phyloP scores from a whole-genome alignment of 257 asterid species.

The Osmanthus fragrans region DNA sequence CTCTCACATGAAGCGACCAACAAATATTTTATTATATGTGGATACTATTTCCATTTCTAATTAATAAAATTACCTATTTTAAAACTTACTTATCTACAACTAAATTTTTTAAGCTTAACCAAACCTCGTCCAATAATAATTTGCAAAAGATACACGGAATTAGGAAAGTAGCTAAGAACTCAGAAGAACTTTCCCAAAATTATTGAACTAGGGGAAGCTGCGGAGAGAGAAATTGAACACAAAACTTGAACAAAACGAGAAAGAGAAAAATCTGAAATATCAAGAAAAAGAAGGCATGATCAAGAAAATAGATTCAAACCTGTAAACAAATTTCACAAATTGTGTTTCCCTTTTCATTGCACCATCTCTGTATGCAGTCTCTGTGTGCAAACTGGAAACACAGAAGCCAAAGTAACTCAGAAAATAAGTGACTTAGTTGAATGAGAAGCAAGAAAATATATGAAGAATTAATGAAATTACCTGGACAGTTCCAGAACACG shows the following conservation, averaged over 20 bases:
- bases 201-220: background rate
- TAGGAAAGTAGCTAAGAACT: no score
- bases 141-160: no score
- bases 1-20: no score
- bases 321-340: slow-evolving; percentile 88
- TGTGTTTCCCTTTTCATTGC: slow-evolving; percentile 84
- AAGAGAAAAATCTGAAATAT: no score
- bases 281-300: no score
- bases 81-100: no score
- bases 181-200: background rate
- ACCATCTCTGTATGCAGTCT: slow-evolving; percentile 97
- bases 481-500: slow-evolving; percentile 93
- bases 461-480: slow-evolving; percentile 28
- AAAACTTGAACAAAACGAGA: background rate
- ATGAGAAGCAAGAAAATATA: background rate
- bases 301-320: slow-evolving; percentile 34
- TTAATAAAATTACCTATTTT: no score
- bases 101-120: background rate
- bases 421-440: background rate
- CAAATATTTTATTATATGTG: no score
- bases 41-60: no score
- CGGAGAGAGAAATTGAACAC: background rate
- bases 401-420: background rate
- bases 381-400: slow-evolving; percentile 77
- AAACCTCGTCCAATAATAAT: no score